Percentiles rank a stretch among this genome's conserved stretches.
These are phyloP conservation scores for Athelia psychrophila DNA, from an alignment of 1,284 basidiomycete species.

Conservation along the genomic window DNA sequence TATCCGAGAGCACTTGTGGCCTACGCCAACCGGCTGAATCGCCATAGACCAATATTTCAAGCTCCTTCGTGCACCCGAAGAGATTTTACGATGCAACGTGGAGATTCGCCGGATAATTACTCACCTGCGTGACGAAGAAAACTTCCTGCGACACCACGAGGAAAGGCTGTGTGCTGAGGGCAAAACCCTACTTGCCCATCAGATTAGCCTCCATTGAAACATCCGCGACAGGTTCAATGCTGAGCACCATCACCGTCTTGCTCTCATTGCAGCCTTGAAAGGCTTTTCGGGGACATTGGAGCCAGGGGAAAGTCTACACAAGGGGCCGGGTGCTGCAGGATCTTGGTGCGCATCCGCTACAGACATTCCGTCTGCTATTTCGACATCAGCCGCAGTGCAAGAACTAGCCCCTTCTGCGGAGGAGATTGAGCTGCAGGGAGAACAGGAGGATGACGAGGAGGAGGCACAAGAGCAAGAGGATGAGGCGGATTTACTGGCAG, in stretches of 20 bases:
- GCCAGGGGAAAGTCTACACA: too few relatives aligned
- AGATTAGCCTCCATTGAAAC: not conserved
- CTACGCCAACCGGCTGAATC: constrained; percentile 15
- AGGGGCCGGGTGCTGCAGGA: too few relatives aligned
- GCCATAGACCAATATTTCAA: constrained; percentile 17
- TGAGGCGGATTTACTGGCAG: too few relatives aligned
- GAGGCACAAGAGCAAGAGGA: too few relatives aligned
- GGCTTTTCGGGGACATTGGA: constrained; percentile 11
- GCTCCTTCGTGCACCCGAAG: constrained; percentile 21
- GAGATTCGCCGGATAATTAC: constrained; percentile 23
- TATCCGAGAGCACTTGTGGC: constrained; percentile 21
- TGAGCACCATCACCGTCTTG: constrained; percentile 1
- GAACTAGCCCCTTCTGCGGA: too few relatives aligned
- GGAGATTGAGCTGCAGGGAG: too few relatives aligned
- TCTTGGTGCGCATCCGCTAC: too few relatives aligned
- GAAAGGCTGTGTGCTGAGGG: not conserved
- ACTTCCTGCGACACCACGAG: constrained; percentile 1
- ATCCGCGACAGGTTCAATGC: constrained; percentile 5
- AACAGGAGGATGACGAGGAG: too few relatives aligned
- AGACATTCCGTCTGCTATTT: too few relatives aligned
- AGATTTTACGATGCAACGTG: constrained; percentile 20
- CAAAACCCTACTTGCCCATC: constrained; percentile 5
- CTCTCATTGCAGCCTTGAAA: not conserved
- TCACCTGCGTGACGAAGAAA: constrained; percentile 23
- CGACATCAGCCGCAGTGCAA: too few relatives aligned